A percentile compares a stretch with the other conserved stretches of the same genome.
phyloP scores from a whole-genome alignment of 2,329 filamentous ascomycete species.

The Penicillium sp. region DNA sequence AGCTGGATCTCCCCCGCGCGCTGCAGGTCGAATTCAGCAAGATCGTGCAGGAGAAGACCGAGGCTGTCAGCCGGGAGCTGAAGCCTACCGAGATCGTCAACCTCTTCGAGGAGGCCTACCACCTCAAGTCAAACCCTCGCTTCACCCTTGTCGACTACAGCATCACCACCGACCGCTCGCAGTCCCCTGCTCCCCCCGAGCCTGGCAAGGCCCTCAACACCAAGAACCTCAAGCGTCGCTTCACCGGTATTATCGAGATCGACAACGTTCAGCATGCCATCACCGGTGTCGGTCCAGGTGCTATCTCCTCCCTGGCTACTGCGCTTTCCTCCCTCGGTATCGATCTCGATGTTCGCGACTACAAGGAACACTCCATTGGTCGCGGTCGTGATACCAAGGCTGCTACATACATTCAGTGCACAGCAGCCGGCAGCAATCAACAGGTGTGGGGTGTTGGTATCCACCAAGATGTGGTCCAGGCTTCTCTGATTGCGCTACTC shows the following conservation, averaged over 20 bases:
- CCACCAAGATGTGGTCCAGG: conserved; percentile 88
- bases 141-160: conserved; percentile 89
- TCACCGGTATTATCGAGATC: conserved; percentile 79
- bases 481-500: conserved; percentile 79
- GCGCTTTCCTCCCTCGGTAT: conserved; percentile 77
- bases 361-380: conserved; percentile 94
- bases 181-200: conserved; percentile 66
- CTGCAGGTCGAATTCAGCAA: conserved; percentile 88
- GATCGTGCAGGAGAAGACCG: conserved; percentile 78
- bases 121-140: conserved; percentile 75
- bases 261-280: conserved; percentile 78
- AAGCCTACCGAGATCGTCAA: conserved; percentile 77
- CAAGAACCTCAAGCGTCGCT: conserved; percentile 74
- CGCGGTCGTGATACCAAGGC: conserved; percentile 79
- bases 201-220: conserved; percentile 72
- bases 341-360: conserved; percentile 86
- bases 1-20: conserved; percentile 88
- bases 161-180: conserved; percentile 78
- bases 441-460: conserved; percentile 52
- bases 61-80: conserved; percentile 78
- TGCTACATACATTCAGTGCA: conserved; percentile 94
- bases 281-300: conserved; percentile 79
- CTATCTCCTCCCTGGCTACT: conserved; percentile 82
- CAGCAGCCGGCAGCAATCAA: conserved; percentile 61
- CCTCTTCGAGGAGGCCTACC: conserved; percentile 87